Conservation (phyloP, 768 basidiomycete genomes). For the Trametes sanguinea region DNA sequence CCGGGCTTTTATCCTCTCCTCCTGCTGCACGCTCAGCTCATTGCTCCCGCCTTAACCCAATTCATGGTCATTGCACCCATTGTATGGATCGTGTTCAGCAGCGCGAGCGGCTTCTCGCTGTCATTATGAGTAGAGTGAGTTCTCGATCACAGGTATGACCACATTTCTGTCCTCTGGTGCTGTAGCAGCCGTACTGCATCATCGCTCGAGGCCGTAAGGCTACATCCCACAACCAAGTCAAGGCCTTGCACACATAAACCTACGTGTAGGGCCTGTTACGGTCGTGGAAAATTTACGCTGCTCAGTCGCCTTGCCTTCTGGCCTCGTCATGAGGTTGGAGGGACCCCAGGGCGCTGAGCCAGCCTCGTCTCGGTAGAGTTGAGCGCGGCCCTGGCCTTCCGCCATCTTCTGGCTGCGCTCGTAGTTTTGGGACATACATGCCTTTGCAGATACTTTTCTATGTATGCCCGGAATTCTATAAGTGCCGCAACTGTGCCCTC, state of each 20-base stretch:
- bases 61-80: no score
- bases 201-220: no score
- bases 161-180: no score
- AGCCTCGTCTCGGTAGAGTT: slow-evolving; percentile 63
- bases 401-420: slow-evolving; percentile 44
- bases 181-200: no score
- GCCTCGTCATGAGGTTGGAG: slow-evolving; percentile 58
- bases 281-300: slow-evolving; percentile 62
- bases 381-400: slow-evolving; percentile 40
- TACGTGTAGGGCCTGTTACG: slow-evolving; percentile 68
- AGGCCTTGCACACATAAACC: slow-evolving; percentile 47
- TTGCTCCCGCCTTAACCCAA: no score
- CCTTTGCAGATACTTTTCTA: not conserved
- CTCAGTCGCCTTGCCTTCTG: slow-evolving; percentile 44
- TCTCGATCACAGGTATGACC: no score
- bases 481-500: not conserved
- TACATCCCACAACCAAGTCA: slow-evolving; percentile 60
- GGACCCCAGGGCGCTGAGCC: slow-evolving; percentile 47
- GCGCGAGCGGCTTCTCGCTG: no score
- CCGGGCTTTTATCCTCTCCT: no score
- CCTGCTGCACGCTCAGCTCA: no score
- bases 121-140: no score
- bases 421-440: slow-evolving; percentile 73
- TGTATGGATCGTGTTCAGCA: no score
- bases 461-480: not conserved